Evolutionary conservation across 1,139 yeast species (phyloP).

Genomic region (Taphrina betulina): DNA sequence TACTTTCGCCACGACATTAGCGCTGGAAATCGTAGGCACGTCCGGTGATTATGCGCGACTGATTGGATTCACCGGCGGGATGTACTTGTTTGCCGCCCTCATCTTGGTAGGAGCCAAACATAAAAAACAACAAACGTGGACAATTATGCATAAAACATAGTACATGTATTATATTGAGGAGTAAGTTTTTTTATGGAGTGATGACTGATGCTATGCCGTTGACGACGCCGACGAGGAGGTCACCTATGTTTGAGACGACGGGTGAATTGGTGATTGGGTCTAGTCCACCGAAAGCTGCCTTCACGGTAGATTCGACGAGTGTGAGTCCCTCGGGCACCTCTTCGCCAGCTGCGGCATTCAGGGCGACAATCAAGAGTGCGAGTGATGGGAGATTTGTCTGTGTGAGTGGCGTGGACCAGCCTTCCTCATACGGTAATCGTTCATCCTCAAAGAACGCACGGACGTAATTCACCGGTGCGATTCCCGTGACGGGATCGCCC

Average conservation of each 20-base stretch:
- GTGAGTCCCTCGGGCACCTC: slow-evolving; percentile 23
- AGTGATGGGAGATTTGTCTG: slow-evolving; percentile 21
- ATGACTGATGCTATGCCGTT: too few relatives aligned
- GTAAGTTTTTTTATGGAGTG: too few relatives aligned
- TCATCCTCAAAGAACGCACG: slow-evolving; percentile 25
- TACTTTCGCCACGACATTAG: slow-evolving; percentile 47
- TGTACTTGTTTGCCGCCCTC: slow-evolving; percentile 10
- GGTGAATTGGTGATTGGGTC: slow-evolving; percentile 11
- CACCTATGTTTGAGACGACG: too few relatives aligned
- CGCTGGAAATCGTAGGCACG: slow-evolving; percentile 36
- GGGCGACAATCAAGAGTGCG: slow-evolving; percentile 6
- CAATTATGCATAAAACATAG: not conserved
- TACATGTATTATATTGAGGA: too few relatives aligned
- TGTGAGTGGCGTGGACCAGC: slow-evolving; percentile 13
- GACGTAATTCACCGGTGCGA: slow-evolving; percentile 13
- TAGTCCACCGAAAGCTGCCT: slow-evolving; percentile 19
- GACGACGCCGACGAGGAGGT: too few relatives aligned
- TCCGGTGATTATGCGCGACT: slow-evolving; percentile 15
- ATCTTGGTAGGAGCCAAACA: slow-evolving; percentile 12
- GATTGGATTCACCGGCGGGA: slow-evolving; percentile 27
- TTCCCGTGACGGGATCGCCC: slow-evolving; percentile 25
- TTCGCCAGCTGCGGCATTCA: slow-evolving; percentile 23
- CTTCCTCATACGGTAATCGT: slow-evolving; percentile 20
- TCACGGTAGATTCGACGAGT: slow-evolving; percentile 4
- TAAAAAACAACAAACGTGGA: slow-evolving; percentile 1